Evolutionary conservation across 768 basidiomycete genomes (phyloP).

Genomic region (Gloeophyllum trabeum): DNA sequence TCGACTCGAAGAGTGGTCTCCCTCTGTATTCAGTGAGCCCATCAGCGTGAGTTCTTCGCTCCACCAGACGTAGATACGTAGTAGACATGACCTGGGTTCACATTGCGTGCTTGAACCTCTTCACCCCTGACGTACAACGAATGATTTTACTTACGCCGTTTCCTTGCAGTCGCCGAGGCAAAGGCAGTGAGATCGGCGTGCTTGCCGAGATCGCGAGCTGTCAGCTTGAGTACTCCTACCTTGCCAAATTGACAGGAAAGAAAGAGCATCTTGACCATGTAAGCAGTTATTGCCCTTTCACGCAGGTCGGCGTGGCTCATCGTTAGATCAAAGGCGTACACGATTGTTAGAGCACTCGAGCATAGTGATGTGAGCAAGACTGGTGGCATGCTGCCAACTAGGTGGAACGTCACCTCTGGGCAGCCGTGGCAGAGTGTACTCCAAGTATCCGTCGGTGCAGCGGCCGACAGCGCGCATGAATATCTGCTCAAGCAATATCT

Average conservation of each 20-base stretch:
- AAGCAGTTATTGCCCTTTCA: constrained; percentile 8
- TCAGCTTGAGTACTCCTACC: constrained; percentile 79
- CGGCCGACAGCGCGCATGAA: constrained; percentile 68
- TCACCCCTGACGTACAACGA: too few species aligned
- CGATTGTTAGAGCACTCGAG: constrained; percentile 35
- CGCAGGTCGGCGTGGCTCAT: background rate
- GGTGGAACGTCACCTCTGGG: constrained; percentile 41
- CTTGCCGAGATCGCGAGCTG: constrained; percentile 78
- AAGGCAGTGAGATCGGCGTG: constrained; percentile 25
- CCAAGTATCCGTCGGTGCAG: constrained; percentile 45
- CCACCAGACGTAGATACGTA: too few species aligned
- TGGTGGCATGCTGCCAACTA: constrained; percentile 54
- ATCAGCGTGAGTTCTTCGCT: constrained; percentile 27
- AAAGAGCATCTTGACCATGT: constrained; percentile 48
- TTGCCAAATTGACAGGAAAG: constrained; percentile 70
- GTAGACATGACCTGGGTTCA: too few species aligned
- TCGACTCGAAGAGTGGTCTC: constrained; percentile 59
- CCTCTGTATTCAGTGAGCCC: constrained; percentile 66
- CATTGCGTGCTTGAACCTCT: too few species aligned
- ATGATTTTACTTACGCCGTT: too few species aligned
- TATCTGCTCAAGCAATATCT: constrained; percentile 69
- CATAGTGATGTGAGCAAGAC: constrained; percentile 30
- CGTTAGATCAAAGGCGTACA: constrained; percentile 26
- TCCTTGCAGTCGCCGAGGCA: constrained; percentile 23
- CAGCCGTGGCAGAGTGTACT: constrained; percentile 27